Evolutionary conservation across 2,329 filamentous ascomycete genomes (phyloP), one percentile per base, ranked within the genome.

Genomic region (Aaosphaeria arxii): DNA sequence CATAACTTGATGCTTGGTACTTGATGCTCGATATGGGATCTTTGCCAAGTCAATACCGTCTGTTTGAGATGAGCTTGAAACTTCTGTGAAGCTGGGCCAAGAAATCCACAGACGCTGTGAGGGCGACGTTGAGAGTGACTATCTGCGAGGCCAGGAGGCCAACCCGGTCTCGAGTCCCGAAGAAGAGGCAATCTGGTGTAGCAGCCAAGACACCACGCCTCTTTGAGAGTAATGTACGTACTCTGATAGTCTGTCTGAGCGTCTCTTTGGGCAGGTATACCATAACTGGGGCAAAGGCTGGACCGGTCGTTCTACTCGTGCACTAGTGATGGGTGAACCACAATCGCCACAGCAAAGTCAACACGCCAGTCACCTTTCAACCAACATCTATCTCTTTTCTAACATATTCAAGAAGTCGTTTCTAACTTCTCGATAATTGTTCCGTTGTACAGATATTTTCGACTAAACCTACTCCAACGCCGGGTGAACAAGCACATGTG

Each of bases 41-140:
- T 52, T 45, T 49, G 67, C 67, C 66, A 70, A 70, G 67, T 43
- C 50, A 48, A 43, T 53, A 50, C 58, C 58, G 53, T 56, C 61
- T 63, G 68, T 62, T 55, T 36, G 56, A 55, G 46, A 48, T 53
- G 56, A 58, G 54, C 50, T 65, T 69, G 66, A 70, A 70, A 70
- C 66, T 67, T 69, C 60, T 57, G 49, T 69, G 66, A 69, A 60
- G 65, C 66, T 55, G 54, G 66, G 66, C 66, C 69, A 69, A 64
- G 55, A 41, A 28, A 44, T 45, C 51, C 52, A 61, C 58, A 54
- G 62, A 52, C 51, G 55, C 57, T 46, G 58, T 66, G 61, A 66
- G 61, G 58, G 58, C 57, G 44, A 52, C 7, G 59, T 49, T 57
- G 66, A 66, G 68, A 63, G 65, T 63, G 51, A 55, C 48, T 67